Evolutionary conservation across 176 grass and related monocot genomes (phyloP), one percentile per base, ranked within the genome.

Genomic region (Avena eriantha): DNA sequence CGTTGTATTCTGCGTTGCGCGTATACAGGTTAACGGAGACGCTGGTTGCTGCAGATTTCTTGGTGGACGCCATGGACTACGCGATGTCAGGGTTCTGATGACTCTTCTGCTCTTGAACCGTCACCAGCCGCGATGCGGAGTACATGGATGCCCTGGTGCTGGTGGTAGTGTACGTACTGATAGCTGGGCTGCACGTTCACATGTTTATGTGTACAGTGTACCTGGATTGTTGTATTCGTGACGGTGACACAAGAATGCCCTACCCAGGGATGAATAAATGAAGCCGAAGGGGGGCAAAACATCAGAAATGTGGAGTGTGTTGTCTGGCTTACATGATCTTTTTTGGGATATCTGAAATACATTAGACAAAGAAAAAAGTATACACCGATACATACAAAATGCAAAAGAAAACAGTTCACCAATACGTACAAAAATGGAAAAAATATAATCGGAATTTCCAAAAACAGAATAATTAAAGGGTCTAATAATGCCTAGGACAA

Each of bases 51-150:
- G 48, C 87, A 99, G 97, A 96, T 74, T 99, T 96, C 83, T 66
- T 96, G 58, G 92, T 94, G 60, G 94, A 99, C 53, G 87, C 80
- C 60, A 87, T 99, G 90, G 97, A 96, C 82, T 94, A 96, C 49
- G 77, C 97, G 3, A 99, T 96, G 85, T 93, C 92, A 57, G 89
- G 94, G 29, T n/a, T 96, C 39, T 98, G 69, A 95, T 75, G 47
- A 43, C 26, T 18, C 2, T 35, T 61, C 71, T 63, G 69, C 77
- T 3, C 79, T 15, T 55, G 35, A 75, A 35, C 18, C 47, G 15
- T 36, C 55, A 34, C n/a, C 56, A n/a, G 53, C 24, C 0, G 82
- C 8, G 35, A 26, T 22, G 9, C 5, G 63, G 4, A 18, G 63
- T 6, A 41, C 59, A 72, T 35, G 64, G 33, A 80, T 57, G 55